Base-by-base conservation (phyloP, 1,284 basidiomycete genomes). In the Hemileia vastatrix region DNA sequence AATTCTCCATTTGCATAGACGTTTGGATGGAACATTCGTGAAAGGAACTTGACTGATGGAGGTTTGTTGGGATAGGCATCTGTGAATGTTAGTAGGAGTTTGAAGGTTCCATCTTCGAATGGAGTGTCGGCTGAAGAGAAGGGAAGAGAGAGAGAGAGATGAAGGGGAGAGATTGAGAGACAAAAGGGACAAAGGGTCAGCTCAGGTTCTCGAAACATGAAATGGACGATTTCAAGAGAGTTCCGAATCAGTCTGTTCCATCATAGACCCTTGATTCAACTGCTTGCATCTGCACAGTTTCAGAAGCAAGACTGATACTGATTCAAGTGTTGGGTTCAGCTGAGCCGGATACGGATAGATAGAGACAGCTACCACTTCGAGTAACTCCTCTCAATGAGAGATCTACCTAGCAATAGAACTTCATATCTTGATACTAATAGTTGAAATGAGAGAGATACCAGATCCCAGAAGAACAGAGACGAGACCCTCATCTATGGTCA, bases 21-120 rank as follows among this genome's bases (percentile, higher is more conserved):
- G 78, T 97, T 98, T 0, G 93, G 93, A 76, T 98, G 94, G 79
- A 96, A 97, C 92, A 96, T 97, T 66, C 90, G 85, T 51, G 87
- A 90, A 31, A 97, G 82, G 80, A 98, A 98, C 76, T 94, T 93
- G 71, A 97, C 93, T 1, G 88, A 88, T 4, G 94, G 94, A 0
- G 94, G 90, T 76, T 96, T 96, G 81, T 96, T 97, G n/a, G 94
- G 94, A 77, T 98, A 97, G 3, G 90, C 87, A 75, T 98, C 94
- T 76, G 96, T 92, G 71, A 97, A 97, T 0, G 88, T 90, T 57
- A 98, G 82, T 40, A 92, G 82, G 19, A 96, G 86, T 72, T 94
- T 92, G 84, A 98, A 97, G 15, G 93, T 97, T 66, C 94, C 94
- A 72, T 97, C 94, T 78, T 97, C 94, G 76, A 98, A 98, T 0